Evolutionary conservation across 208 protist species (phyloP).

Genomic region (Leishmania martiniquensis): DNA sequence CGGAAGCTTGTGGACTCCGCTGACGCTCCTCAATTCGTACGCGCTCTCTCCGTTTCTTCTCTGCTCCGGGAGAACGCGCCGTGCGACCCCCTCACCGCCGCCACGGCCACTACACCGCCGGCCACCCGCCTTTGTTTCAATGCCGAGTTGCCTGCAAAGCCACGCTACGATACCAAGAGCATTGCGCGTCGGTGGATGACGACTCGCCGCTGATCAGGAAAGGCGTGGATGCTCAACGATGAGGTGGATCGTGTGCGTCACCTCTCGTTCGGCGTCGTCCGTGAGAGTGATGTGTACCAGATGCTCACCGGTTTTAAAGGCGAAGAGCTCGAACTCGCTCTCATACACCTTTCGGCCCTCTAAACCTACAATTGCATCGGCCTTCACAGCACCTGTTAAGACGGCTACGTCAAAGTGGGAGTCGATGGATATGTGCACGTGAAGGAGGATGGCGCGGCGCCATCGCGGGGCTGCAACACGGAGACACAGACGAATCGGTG

Average conservation of each 20-base stretch:
- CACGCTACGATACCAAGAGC: no score
- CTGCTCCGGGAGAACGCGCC: background rate
- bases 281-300: constrained; percentile 60
- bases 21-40: background rate
- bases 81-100: background rate
- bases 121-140: background rate
- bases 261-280: constrained; percentile 59
- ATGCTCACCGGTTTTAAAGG: constrained; percentile 82
- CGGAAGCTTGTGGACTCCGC: background rate
- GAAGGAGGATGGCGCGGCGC: constrained; percentile 63
- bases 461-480: constrained; percentile 54
- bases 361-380: constrained; percentile 50
- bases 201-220: background rate
- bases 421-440: constrained; percentile 60
- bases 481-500: constrained; percentile 55
- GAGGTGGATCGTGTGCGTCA: constrained; percentile 58
- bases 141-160: background rate
- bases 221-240: constrained; percentile 37
- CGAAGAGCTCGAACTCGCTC: constrained; percentile 67
- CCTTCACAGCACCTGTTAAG: constrained; percentile 67
- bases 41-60: background rate
- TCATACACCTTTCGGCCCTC: constrained; percentile 43
- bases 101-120: background rate
- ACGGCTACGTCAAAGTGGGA: constrained; percentile 69
- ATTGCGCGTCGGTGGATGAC: background rate